Conservation (phyloP, 2,329 filamentous ascomycete genomes). For the Xylariaceae sp. region DNA sequence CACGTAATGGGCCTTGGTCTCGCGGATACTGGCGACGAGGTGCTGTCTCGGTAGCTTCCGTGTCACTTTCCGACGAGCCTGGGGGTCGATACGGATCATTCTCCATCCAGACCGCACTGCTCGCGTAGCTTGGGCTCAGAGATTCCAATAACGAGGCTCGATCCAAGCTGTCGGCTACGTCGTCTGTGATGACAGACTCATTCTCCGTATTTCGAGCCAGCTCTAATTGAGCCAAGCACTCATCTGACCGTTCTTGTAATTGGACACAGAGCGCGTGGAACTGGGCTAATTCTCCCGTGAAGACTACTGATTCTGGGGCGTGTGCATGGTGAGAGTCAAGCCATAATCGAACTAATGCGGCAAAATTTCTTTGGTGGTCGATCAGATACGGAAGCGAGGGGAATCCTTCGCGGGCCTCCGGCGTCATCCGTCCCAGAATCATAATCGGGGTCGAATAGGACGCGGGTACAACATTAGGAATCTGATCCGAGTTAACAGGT, state of each 20-base stretch:
- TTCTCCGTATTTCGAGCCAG: slow-evolving; percentile 40
- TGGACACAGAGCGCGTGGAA: slow-evolving; percentile 52
- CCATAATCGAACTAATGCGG: slow-evolving; percentile 80
- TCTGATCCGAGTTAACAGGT: slow-evolving; percentile 66
- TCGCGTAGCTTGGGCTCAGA: slow-evolving; percentile 37
- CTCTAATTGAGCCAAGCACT: slow-evolving; percentile 51
- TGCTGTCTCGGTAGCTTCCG: slow-evolving; percentile 28
- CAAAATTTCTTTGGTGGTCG: slow-evolving; percentile 82
- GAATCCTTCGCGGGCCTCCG: slow-evolving; percentile 83
- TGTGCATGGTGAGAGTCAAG: slow-evolving; percentile 52
- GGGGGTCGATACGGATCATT: slow-evolving; percentile 39
- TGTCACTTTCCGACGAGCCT: slow-evolving; percentile 52
- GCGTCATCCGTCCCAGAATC: slow-evolving; percentile 78
- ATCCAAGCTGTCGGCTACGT: slow-evolving; percentile 49
- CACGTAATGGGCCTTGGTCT: slow-evolving; percentile 25
- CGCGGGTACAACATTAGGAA: slow-evolving; percentile 65
- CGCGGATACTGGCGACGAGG: slow-evolving; percentile 22
- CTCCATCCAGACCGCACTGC: slow-evolving; percentile 35
- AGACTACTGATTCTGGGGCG: slow-evolving; percentile 34
- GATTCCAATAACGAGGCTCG: slow-evolving; percentile 40
- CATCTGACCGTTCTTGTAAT: slow-evolving; percentile 50
- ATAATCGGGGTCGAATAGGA: slow-evolving; percentile 91
- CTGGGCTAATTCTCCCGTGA: slow-evolving; percentile 51
- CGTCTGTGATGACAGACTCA: slow-evolving; percentile 31
- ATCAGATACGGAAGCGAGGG: slow-evolving; percentile 91